Evolutionary conservation across 1,139 yeast genomes (phyloP).

Genomic region (Starmera stellimalicola): DNA sequence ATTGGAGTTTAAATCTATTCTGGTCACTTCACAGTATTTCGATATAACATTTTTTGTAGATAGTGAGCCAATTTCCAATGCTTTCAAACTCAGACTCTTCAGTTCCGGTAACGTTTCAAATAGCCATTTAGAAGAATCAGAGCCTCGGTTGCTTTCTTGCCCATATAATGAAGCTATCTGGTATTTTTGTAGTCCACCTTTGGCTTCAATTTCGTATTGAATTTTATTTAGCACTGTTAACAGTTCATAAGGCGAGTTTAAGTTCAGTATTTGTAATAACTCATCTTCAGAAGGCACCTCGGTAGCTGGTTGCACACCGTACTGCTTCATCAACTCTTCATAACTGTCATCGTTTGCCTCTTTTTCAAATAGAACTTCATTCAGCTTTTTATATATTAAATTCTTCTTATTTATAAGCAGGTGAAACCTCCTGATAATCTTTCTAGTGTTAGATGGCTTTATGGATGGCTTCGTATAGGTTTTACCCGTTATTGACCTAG

Average conservation of each 20-base stretch:
- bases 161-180: conserved; percentile 88
- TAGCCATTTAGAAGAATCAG: conserved; percentile 89
- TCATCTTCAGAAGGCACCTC: conserved; percentile 14
- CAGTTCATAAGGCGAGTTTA: conserved; percentile 11
- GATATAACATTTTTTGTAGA: conserved; percentile 64
- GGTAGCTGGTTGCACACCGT: conserved; percentile 2
- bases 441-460: conserved; percentile 61
- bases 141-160: conserved; percentile 69
- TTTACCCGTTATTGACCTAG: conserved; percentile 30
- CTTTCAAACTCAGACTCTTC: conserved; percentile 21
- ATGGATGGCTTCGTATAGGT: conserved; percentile 26
- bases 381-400: conserved; percentile 26
- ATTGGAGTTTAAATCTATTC: conserved; percentile 80
- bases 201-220: conserved; percentile 45
- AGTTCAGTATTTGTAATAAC: conserved; percentile 9
- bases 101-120: conserved; percentile 23
- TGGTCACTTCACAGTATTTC: conserved; percentile 22
- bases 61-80: conserved; percentile 79
- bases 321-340: conserved; percentile 12
- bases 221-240: conserved; percentile 36
- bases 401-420: conserved; percentile 44
- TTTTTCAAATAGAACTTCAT: conserved; percentile 10
- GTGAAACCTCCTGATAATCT: conserved; percentile 61
- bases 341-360: conserved; percentile 21
- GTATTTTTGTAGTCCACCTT: conserved; percentile 68